Conservation (phyloP, 768 basidiomycete species). For the Leccinum longicurvipes region DNA sequence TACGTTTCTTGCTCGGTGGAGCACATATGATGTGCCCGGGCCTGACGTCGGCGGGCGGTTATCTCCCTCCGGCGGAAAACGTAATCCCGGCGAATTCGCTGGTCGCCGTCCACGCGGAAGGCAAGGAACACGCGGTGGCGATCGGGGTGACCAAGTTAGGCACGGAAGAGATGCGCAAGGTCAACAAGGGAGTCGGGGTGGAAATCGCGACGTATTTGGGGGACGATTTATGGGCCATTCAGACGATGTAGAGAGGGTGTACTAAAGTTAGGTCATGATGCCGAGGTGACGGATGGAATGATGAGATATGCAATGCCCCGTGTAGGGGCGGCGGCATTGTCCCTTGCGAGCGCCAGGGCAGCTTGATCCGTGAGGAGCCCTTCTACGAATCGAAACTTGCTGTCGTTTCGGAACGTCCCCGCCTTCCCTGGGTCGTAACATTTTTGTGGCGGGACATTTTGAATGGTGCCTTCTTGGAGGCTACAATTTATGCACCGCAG, state of each 20-base stretch:
- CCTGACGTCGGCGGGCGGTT: conserved; percentile 87
- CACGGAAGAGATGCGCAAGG: conserved; percentile 84
- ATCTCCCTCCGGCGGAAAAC: conserved; percentile 70
- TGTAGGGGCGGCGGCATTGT: too few relatives aligned
- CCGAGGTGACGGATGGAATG: not conserved
- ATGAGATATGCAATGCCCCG: too few relatives aligned
- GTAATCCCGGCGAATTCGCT: conserved; percentile 67
- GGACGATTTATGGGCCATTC: conserved; percentile 80
- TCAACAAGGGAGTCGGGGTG: conserved; percentile 90
- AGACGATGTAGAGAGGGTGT: conserved; percentile 44
- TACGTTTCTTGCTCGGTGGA: conserved; percentile 92
- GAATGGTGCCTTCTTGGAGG: not conserved
- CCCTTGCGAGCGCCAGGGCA: not conserved
- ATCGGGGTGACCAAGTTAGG: conserved; percentile 79
- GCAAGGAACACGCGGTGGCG: conserved; percentile 88
- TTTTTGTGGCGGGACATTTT: not conserved
- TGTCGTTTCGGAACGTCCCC: conserved; percentile 18
- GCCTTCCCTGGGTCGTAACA: not conserved
- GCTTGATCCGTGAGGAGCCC: not conserved
- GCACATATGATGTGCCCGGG: conserved; percentile 98
- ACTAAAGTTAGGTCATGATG: not conserved
- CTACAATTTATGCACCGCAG: not conserved
- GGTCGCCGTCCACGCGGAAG: conserved; percentile 94
- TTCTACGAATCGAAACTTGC: not conserved
- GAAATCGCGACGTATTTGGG: conserved; percentile 85